phyloP scores from a whole-genome alignment of 805 yeast species.

The Nakazawaea ambrosiae region DNA sequence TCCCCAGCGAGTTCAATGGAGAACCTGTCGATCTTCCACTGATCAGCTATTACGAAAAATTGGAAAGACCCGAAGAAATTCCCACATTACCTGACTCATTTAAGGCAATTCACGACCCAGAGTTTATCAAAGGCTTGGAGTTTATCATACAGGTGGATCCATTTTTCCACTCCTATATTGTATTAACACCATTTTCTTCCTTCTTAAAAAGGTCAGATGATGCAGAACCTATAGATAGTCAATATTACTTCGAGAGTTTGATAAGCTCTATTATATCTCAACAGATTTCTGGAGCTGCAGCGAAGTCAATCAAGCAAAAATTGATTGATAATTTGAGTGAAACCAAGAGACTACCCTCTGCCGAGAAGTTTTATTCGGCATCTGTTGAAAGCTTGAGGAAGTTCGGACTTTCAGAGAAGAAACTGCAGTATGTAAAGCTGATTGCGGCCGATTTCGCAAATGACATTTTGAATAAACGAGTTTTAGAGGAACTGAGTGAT shows the following conservation, averaged over 20 bases:
- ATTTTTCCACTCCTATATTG: constrained; percentile 12
- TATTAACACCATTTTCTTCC: constrained; percentile 1
- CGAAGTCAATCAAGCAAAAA: constrained; percentile 49
- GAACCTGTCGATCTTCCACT: too few relatives aligned
- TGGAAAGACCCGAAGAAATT: too few relatives aligned
- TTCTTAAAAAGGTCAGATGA: not conserved
- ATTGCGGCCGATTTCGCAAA: constrained; percentile 46
- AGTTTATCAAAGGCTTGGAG: constrained; percentile 19
- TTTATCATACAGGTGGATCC: constrained; percentile 20
- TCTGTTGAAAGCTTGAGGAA: constrained; percentile 43
- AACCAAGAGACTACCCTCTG: constrained; percentile 38
- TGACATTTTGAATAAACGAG: constrained; percentile 26
- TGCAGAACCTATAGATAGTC: constrained; percentile 8
- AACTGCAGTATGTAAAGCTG: constrained; percentile 54
- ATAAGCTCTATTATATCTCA: constrained; percentile 55
- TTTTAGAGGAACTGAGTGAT: constrained; percentile 31
- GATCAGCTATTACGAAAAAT: not conserved
- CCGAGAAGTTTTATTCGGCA: constrained; percentile 35
- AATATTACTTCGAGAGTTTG: constrained; percentile 33
- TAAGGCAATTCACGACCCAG: constrained; percentile 13
- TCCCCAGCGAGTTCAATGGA: too few relatives aligned
- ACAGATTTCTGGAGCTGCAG: constrained; percentile 79
- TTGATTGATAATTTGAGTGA: constrained; percentile 31
- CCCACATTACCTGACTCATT: constrained; percentile 12
- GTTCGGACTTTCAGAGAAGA: constrained; percentile 65